phyloP scores from a whole-genome alignment of 257 asterid genomes.

The Solanum arcanum region DNA sequence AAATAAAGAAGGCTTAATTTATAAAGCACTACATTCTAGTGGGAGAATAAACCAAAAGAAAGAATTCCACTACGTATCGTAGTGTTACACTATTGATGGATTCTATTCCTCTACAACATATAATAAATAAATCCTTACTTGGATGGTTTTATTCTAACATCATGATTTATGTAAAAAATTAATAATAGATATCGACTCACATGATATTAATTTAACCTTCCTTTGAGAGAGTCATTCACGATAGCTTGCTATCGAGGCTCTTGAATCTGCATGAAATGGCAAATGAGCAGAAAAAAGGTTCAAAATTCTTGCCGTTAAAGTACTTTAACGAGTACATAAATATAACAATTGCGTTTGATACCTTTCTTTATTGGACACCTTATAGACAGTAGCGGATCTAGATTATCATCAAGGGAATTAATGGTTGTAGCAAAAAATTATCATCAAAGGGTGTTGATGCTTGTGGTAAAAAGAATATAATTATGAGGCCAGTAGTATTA shows the following conservation, averaged over 20 bases:
- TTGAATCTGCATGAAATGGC: neutral
- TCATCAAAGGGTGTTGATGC: no score
- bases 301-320: neutral
- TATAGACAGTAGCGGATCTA: neutral
- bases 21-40: neutral
- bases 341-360: neutral
- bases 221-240: neutral
- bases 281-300: neutral
- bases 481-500: no score
- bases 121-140: neutral
- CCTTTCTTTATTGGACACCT: neutral
- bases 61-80: neutral
- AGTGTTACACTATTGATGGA: neutral
- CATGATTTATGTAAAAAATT: neutral
- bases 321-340: neutral
- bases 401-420: no score
- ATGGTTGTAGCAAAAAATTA: no score
- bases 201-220: neutral
- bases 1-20: neutral
- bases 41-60: neutral
- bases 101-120: neutral
- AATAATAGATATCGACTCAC: neutral
- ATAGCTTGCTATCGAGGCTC: neutral
- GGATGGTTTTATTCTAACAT: neutral
- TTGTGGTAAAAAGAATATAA: no score